Conservation (phyloP, 225 moss, liverwort and hornwort species). For the Physcomitrellopsis africana region DNA sequence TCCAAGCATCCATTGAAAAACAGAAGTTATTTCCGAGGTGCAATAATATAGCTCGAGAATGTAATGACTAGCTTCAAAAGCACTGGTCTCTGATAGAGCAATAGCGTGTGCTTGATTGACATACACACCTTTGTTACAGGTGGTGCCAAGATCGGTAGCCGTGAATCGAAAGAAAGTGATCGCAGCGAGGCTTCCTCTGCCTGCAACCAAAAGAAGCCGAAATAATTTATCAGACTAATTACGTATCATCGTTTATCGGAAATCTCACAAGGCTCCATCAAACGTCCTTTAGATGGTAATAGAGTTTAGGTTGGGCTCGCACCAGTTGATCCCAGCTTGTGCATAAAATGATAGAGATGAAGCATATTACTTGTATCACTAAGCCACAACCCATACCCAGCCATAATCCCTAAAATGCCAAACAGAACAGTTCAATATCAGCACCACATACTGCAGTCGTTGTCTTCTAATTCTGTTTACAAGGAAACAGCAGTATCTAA, state of each 20-base stretch:
- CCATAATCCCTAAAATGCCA: slow-evolving; percentile 47
- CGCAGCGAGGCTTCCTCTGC: slow-evolving; percentile 44
- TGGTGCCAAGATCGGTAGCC: slow-evolving; percentile 24
- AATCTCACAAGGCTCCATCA: neutral
- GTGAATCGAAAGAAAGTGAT: slow-evolving; percentile 19
- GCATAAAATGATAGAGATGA: slow-evolving; percentile 32
- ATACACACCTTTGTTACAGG: slow-evolving; percentile 32
- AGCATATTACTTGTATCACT: slow-evolving; percentile 33
- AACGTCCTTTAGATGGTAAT: neutral
- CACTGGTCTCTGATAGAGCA: neutral
- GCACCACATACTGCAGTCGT: neutral
- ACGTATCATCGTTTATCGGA: neutral
- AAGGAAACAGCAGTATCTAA: neutral
- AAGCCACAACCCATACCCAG: slow-evolving; percentile 56
- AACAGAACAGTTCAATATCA: slow-evolving; percentile 1
- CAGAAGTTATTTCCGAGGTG: neutral
- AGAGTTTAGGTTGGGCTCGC: slow-evolving; percentile 1
- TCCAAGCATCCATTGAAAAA: neutral
- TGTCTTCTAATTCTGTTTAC: neutral
- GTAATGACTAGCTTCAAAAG: neutral
- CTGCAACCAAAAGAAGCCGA: slow-evolving; percentile 17
- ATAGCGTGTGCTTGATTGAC: neutral
- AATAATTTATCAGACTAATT: neutral
- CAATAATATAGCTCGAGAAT: neutral
- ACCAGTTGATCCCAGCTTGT: slow-evolving; percentile 57